Base-by-base conservation (phyloP, 2,329 filamentous ascomycete species). In the Curvularia hawaiiensis region DNA sequence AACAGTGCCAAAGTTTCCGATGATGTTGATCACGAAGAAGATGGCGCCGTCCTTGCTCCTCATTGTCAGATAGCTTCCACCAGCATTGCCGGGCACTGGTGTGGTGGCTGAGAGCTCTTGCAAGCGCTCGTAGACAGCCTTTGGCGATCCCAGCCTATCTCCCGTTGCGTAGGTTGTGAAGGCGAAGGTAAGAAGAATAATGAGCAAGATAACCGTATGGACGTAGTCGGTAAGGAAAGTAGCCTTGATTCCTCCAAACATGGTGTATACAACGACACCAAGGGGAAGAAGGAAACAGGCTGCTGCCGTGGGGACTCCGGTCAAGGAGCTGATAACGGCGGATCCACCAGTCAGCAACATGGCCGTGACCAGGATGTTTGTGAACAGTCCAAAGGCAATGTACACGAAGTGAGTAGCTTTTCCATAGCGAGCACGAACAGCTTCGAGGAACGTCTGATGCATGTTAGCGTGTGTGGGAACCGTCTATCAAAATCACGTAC, bases 11-110 rank as follows among this genome's bases (percentile, higher is more conserved):
- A 93, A 95, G 77, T 92, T 93, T 33, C 91, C 91, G 45, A 93
- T 88, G 39, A 91, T 88, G 77, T 96, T 96, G 78, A 96, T 96
- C 26, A 96, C 87, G 74, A 96, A 96, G 80, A 96, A 96, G 50
- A 95, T 91, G 35, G 85, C 90, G 3, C 92, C 92, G 64, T 94
- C 88, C 54, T 84, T 85, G 3, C 89, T 92, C 56, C 84, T 82
- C 91, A 97, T 95, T 0, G 92, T 96, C n/a, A 97, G 79, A 66
- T 96, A 97, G 71, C 88, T 92, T 26, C 92, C 92, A 5, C 69
- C 73, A 0, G 87, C 83, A 72, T 96, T 96, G 4, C 92, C 92
- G 0, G 84, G 83, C 1, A 96, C 89, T 0, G 92, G 92, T 62
- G 92, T 88, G 3, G 78, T 75, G 1, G 81, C 74, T 0, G 90